Base-by-base conservation (phyloP, 1,139 yeast genomes). In the Blastobotrys aristatus region DNA sequence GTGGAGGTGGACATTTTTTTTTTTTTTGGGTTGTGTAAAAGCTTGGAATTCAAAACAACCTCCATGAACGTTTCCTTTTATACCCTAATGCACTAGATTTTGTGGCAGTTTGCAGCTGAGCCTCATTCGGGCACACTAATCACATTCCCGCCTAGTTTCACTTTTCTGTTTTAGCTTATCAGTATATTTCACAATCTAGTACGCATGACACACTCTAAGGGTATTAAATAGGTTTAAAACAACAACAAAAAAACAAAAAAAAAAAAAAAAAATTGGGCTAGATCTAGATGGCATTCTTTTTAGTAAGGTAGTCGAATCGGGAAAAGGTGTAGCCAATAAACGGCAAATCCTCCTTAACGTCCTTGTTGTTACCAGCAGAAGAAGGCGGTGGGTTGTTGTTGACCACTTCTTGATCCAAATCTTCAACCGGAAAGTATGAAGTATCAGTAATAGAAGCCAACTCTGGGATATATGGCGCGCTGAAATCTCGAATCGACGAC, bases 341-440 rank as follows among this genome's bases (percentile, higher is more conserved):
- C 44, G 98, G 98, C 63, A 92, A 72, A 59, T 90, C 97, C 65
- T 88, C 89, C 50, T 74, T 73, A 56, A 86, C 95, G 61, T 86
- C 95, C 65, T 84, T 85, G 44, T 61, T 66, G 43, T 68, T 72
- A 49, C 69, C 69, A 53, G 47, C 50, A 34, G 48, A 50, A 20
- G 51, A 46, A 37, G 51, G 56, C 18, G 52, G 55, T 50, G 55
- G 53, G 3, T 60, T 54, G 44, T 67, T 65, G n/a, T 96, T 96
- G 62, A 90, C 97, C 1, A 97, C 97, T 41, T 90, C 92, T 63
- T 86, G 89, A 66, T 90, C 97, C 59, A 92, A 75, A 63, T 92
- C 99, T 63, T 94, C 98, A 2, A 96, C 88, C 40, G 98, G 97
- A 87, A 92, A 92, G 73, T 92, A 92, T 58, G 97, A 76, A 0